Conservation (phyloP, 106 monocot species). For the Dendrobium officinale region DNA sequence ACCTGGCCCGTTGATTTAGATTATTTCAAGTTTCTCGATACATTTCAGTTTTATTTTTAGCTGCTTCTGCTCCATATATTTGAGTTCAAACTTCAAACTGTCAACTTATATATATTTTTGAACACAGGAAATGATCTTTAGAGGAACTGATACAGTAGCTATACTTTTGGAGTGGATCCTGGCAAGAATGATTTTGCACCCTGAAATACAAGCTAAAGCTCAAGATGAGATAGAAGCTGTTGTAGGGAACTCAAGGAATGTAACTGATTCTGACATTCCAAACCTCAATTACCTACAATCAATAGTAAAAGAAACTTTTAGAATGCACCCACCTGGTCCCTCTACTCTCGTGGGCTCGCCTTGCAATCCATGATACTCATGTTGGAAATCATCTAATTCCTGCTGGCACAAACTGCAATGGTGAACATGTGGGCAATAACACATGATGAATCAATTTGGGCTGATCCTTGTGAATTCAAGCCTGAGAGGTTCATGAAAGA, state of each 20-base stretch:
- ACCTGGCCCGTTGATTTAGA: too few species aligned
- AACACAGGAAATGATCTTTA: conserved; percentile 46
- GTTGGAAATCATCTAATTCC: conserved; percentile 23
- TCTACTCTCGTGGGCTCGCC: conserved; percentile 46
- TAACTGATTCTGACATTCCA: conserved; percentile 20
- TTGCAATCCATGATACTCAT: conserved; percentile 26
- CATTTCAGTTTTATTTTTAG: too few species aligned
- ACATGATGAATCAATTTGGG: conserved; percentile 30
- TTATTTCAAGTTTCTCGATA: too few species aligned
- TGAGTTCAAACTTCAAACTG: not conserved
- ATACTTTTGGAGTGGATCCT: conserved; percentile 38
- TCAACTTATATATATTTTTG: not conserved
- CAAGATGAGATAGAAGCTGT: conserved; percentile 27
- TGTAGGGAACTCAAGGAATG: conserved; percentile 13
- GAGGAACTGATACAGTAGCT: conserved; percentile 42
- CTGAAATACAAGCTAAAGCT: conserved; percentile 27
- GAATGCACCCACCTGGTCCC: conserved; percentile 46
- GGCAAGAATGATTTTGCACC: conserved; percentile 40
- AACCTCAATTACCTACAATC: conserved; percentile 28
- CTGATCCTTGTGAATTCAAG: conserved; percentile 17
- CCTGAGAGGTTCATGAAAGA: conserved; percentile 33
- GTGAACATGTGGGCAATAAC: conserved; percentile 51
- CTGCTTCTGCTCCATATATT: too few species aligned
- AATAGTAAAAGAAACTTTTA: conserved; percentile 27
- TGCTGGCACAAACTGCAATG: conserved; percentile 31